phyloP scores from a whole-genome alignment of 1,284 basidiomycete genomes.

The Laetiporus sulphureus region DNA sequence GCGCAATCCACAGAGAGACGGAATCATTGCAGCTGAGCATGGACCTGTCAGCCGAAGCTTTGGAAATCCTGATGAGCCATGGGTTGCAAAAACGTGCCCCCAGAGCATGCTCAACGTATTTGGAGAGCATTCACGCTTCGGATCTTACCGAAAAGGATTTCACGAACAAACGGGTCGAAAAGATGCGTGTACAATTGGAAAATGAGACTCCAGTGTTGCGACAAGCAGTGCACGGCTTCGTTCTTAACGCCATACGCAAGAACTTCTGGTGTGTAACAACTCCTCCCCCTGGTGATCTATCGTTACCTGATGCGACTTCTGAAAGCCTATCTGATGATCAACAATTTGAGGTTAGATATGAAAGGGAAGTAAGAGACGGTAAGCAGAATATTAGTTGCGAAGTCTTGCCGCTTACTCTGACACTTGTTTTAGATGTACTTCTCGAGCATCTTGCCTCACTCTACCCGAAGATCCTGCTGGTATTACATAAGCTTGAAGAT shows the following conservation, averaged over 20 bases:
- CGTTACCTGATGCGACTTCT: neutral
- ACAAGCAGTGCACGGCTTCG: neutral
- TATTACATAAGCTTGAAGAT: constrained; percentile 7
- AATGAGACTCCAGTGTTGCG: neutral
- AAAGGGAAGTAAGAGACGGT: neutral
- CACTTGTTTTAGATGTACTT: neutral
- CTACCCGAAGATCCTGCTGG: constrained; percentile 17
- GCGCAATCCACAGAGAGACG: neutral
- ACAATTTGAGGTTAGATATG: neutral
- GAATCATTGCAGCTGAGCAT: neutral
- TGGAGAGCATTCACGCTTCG: neutral
- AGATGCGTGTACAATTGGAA: neutral
- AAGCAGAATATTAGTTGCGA: neutral
- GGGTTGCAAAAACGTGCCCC: neutral
- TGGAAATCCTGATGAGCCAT: neutral
- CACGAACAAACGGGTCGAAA: too few species aligned
- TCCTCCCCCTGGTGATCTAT: too few species aligned
- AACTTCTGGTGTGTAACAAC: neutral
- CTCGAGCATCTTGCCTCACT: neutral
- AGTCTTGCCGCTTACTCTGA: neutral
- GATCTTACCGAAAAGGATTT: neutral
- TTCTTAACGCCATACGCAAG: neutral
- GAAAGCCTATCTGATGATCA: neutral
- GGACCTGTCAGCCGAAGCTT: neutral
- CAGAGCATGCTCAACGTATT: neutral